A percentile compares a stretch with the other conserved stretches of the same genome.
phyloP scores from a whole-genome alignment of 345 rosid species.

The Corchorus capsularis region DNA sequence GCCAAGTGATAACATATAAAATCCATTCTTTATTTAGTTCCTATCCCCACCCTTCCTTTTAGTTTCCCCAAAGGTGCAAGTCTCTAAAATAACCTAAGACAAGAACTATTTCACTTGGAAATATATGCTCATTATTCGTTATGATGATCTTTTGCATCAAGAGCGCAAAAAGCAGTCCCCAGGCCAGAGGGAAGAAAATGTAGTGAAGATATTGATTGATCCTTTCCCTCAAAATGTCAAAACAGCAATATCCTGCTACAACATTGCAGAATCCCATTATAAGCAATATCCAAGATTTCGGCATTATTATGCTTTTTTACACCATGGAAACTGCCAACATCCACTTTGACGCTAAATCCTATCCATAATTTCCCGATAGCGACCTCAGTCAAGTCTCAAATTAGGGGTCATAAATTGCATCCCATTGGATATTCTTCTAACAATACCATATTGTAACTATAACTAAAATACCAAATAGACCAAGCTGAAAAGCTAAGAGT shows the following conservation, averaged over 20 bases:
- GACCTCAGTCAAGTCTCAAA: background rate
- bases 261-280: background rate
- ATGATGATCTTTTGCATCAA: background rate
- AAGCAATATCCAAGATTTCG: constrained; percentile 1
- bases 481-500: background rate
- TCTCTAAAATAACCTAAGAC: background rate
- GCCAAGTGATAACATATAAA: no score
- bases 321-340: background rate
- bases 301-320: background rate
- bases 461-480: background rate
- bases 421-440: background rate
- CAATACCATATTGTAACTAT: background rate
- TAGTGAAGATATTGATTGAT: background rate
- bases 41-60: background rate
- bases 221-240: background rate
- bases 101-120: background rate
- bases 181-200: constrained; percentile 1
- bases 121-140: background rate
- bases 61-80: background rate
- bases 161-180: background rate
- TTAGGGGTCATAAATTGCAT: background rate
- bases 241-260: background rate
- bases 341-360: background rate
- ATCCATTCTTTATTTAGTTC: no score
- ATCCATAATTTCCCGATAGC: background rate